These are phyloP conservation scores for Epichloe glyceriae DNA, from an alignment of 2,329 filamentous ascomycete species.

Conservation along the genomic window DNA sequence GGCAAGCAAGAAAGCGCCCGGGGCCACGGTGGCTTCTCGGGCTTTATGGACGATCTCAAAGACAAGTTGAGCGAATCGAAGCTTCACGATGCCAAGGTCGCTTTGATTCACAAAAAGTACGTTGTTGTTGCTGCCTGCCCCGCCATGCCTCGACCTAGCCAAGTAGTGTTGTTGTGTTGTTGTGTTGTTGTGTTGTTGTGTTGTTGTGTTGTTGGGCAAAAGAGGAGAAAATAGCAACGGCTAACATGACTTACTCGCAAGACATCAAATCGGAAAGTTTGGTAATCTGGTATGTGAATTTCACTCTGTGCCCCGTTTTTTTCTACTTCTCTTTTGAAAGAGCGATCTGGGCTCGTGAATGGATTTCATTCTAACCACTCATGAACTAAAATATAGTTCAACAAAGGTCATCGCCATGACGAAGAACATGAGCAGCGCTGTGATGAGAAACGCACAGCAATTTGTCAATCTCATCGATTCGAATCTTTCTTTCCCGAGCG, in stretches of 20 bases:
- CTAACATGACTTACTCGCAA: slow-evolving; percentile 8
- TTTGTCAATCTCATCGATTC: slow-evolving; percentile 67
- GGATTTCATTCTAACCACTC: neutral
- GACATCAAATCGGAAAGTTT: slow-evolving; percentile 48
- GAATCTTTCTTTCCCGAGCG: slow-evolving; percentile 82
- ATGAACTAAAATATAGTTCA: slow-evolving; percentile 39
- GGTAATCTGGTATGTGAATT: slow-evolving; percentile 39
- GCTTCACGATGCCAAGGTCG: slow-evolving; percentile 44
- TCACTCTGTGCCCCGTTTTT: neutral
- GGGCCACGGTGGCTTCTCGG: slow-evolving; percentile 15
- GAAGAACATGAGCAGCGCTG: slow-evolving; percentile 79
- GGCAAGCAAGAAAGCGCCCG: neutral
- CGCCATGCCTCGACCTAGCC: neutral
- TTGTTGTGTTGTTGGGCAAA: neutral
- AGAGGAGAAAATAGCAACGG: neutral
- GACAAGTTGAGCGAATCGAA: slow-evolving; percentile 42
- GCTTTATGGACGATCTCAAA: slow-evolving; percentile 35
- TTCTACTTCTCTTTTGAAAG: neutral
- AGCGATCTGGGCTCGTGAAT: neutral
- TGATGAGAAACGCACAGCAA: slow-evolving; percentile 63
- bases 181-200: neutral
- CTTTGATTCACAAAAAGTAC: slow-evolving; percentile 46
- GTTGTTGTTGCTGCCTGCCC: slow-evolving; percentile 8
- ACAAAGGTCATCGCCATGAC: slow-evolving; percentile 82
- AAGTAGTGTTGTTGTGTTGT: neutral